Conservation (phyloP, 805 yeast genomes). For the Blastobotrys robertii region DNA sequence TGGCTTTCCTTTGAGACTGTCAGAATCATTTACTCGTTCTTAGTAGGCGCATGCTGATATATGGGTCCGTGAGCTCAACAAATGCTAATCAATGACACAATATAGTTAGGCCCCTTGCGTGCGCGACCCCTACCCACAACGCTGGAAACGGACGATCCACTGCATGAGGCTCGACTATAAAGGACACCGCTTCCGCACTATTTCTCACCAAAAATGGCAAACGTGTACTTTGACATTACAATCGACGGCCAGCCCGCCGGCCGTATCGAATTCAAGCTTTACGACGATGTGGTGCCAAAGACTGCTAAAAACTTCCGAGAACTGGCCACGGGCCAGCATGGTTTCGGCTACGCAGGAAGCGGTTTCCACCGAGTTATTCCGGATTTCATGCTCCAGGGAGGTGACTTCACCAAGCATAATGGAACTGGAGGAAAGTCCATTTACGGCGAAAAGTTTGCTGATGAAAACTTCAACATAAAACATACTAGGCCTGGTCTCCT, state of each 20-base stretch:
- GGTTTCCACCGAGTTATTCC: conserved; percentile 80
- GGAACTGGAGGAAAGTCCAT: conserved; percentile 80
- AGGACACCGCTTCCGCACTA: too few relatives aligned
- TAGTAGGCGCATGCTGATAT: too few relatives aligned
- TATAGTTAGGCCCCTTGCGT: too few relatives aligned
- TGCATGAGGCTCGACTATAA: too few relatives aligned
- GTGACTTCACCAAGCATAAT: conserved; percentile 65
- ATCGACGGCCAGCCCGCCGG: conserved; percentile 69
- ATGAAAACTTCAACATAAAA: conserved; percentile 67
- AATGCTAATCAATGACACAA: too few relatives aligned
- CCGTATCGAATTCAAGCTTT: conserved; percentile 73
- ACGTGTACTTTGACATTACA: conserved; percentile 71
- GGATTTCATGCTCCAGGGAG: conserved; percentile 89
- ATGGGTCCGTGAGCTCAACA: too few relatives aligned
- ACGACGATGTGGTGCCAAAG: conserved; percentile 76
- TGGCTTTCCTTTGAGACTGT: too few relatives aligned
- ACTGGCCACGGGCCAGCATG: conserved; percentile 82
- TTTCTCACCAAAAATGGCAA: conserved; percentile 3
- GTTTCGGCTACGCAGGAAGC: conserved; percentile 68
- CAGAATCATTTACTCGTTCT: too few relatives aligned
- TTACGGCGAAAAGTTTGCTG: conserved; percentile 80
- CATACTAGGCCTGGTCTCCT: conserved; percentile 82
- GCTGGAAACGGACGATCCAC: too few relatives aligned
- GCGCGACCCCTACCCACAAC: too few relatives aligned
- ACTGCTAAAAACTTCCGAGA: conserved; percentile 87